Evolutionary conservation across 805 yeast species (phyloP).

Genomic region (Myxozyma sirexii): DNA sequence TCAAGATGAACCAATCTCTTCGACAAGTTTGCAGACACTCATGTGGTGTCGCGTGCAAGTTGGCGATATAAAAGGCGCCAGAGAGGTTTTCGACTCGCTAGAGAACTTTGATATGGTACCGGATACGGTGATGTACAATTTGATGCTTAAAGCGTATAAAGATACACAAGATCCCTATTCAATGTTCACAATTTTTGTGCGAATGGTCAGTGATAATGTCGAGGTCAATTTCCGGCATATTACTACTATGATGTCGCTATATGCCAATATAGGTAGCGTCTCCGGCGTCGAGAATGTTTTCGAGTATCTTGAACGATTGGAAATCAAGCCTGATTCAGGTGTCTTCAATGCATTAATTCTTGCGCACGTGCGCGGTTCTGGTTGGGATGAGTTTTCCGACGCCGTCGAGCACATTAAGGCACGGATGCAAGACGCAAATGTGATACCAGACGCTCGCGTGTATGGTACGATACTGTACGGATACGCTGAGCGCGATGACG

Average conservation of each 20-base stretch:
- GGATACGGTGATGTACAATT: constrained; percentile 15
- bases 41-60: constrained; percentile 18
- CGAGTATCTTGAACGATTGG: constrained; percentile 1
- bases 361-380: background rate
- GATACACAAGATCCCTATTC: constrained; percentile 2
- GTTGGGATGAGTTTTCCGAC: background rate
- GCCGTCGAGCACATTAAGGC: background rate
- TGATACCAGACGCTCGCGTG: constrained; percentile 20
- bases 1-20: constrained; percentile 1
- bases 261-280: constrained; percentile 19
- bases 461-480: constrained; percentile 25
- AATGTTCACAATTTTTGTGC: constrained; percentile 23
- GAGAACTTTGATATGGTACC: constrained; percentile 13
- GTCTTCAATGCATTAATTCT: background rate
- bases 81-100: constrained; percentile 14
- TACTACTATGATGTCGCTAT: constrained; percentile 29
- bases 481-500: constrained; percentile 10
- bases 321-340: constrained; percentile 20
- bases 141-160: constrained; percentile 25
- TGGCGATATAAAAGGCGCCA: constrained; percentile 28
- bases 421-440: constrained; percentile 2
- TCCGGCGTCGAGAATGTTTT: constrained; percentile 17
- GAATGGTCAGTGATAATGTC: constrained; percentile 7
- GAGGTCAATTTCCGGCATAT: constrained; percentile 4
- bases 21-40: constrained; percentile 9